phyloP scores from a whole-genome alignment of 1,284 basidiomycete species.

The Lignosus rhinocerotis region DNA sequence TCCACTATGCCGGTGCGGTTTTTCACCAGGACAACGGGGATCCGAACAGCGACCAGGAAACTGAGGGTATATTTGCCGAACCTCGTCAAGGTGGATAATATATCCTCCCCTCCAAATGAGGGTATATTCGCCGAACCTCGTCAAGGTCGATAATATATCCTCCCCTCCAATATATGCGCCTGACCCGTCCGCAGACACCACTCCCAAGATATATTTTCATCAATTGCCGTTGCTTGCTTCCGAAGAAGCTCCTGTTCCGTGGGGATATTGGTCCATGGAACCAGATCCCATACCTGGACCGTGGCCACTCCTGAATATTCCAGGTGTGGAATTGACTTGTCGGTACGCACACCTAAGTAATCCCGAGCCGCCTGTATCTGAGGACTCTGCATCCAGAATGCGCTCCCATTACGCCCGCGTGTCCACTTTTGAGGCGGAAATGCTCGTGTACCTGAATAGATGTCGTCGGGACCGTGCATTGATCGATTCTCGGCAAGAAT shows the following conservation, averaged over 20 bases:
- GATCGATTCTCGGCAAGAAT: background rate
- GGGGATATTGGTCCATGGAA: constrained; percentile 18
- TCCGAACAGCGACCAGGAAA: background rate
- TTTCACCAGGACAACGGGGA: background rate
- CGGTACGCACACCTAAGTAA: background rate
- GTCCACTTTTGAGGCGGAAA: constrained; percentile 13
- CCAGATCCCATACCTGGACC: constrained; percentile 3
- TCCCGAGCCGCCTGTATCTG: background rate
- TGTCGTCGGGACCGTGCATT: background rate
- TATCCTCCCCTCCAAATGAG: background rate
- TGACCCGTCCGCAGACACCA: background rate
- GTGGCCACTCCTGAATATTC: constrained; percentile 6
- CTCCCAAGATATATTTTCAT: constrained; percentile 11
- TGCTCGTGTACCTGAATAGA: constrained; percentile 11
- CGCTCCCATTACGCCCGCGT: constrained; percentile 11
- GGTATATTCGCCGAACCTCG: no score
- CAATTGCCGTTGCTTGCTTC: constrained; percentile 7
- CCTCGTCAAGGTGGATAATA: no score
- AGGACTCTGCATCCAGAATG: background rate
- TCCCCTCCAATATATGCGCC: background rate
- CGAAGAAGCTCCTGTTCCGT: constrained; percentile 6
- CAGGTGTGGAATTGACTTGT: constrained; percentile 12
- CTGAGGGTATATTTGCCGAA: no score
- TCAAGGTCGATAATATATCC: no score
- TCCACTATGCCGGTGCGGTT: constrained; percentile 10